Percentiles rank a stretch among this genome's conserved stretches.
These are phyloP conservation scores for Annulohypoxylon truncatum DNA, from an alignment of 2,329 filamentous ascomycete species.

Conservation along the genomic window DNA sequence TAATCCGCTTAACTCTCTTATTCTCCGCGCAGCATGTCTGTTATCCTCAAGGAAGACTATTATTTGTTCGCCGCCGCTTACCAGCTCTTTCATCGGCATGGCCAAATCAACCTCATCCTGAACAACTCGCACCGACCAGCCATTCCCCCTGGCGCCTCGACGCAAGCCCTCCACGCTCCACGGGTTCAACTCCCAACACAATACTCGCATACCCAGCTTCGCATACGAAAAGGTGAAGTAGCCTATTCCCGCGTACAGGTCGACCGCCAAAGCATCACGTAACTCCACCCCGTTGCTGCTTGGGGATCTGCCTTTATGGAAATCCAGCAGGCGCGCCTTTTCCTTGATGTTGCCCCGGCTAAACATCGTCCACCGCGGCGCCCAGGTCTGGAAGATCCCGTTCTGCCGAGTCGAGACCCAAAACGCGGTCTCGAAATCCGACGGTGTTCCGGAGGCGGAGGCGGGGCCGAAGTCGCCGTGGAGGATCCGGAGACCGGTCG, in stretches of 20 bases:
- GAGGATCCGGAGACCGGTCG: constrained; percentile 75
- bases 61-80: constrained; percentile 64
- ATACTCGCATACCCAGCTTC: constrained; percentile 75
- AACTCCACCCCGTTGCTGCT: constrained; percentile 9
- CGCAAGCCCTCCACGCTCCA: constrained; percentile 87
- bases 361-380: constrained; percentile 93
- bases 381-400: constrained; percentile 86
- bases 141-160: constrained; percentile 77
- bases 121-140: constrained; percentile 71
- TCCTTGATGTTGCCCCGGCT: constrained; percentile 90
- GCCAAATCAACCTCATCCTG: constrained; percentile 53
- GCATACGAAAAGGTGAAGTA: constrained; percentile 93
- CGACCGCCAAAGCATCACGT: constrained; percentile 67
- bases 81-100: constrained; percentile 49
- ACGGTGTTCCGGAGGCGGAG: constrained; percentile 29
- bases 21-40: constrained; percentile 58
- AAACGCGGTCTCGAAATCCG: constrained; percentile 73
- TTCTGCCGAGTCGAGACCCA: constrained; percentile 86
- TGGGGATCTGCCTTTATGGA: constrained; percentile 49
- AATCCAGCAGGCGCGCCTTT: constrained; percentile 78
- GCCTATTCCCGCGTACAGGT: constrained; percentile 92
- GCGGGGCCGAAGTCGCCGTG: constrained; percentile 78
- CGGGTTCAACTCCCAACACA: constrained; percentile 92
- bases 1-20: constrained; percentile 56
- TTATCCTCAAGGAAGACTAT: constrained; percentile 79